Evolutionary conservation across 2,329 filamentous ascomycete genomes (phyloP), one percentile per base, ranked within the genome.

Genomic region (Helicocarpus griseus): DNA sequence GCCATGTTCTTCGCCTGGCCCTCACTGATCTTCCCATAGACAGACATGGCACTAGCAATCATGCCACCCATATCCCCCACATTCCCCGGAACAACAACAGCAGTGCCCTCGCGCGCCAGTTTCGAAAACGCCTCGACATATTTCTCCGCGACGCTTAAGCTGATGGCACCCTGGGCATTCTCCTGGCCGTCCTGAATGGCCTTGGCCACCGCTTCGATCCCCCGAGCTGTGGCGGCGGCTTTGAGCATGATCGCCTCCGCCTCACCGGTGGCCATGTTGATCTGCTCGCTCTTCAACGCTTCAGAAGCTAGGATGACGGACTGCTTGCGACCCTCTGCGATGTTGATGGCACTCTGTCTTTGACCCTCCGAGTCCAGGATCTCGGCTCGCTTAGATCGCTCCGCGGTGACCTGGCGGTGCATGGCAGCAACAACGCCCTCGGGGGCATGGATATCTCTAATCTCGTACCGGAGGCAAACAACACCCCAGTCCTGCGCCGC

Each of bases 361-460:
- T 98, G 93, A 72, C 93, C 93, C 67, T 98, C 93, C 0, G 89
- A 95, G 53, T 98, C 93, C 45, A 98, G 78, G 62, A 98, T 98
- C 74, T 98, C 93, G 52, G 93, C 93, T 57, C 93, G 86, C 79
- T 98, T 98, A 64, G 87, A 94, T 39, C 93, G 86, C 75, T 98
- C 93, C 17, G 93, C 93, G 0, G 93, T 97, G 48, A 98, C 93
- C 69, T 97, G 91, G 57, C 93, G 82, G 75, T 98, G 93, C 93
- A 98, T 98, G 63, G 93, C 93, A 63, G 90, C 88, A 54, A 97
- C 91, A 11, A 98, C 93, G 47, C 86, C 86, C 29, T 85, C 87
- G 1, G 93, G 93, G 0, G 93, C 93, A 72, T 98, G 93, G 63
- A 98, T 98, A 70, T 98, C 93, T 60, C 93, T 81, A 67, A 98